Conservation (phyloP, 1,284 basidiomycete genomes). For the Puccinia hordei region DNA sequence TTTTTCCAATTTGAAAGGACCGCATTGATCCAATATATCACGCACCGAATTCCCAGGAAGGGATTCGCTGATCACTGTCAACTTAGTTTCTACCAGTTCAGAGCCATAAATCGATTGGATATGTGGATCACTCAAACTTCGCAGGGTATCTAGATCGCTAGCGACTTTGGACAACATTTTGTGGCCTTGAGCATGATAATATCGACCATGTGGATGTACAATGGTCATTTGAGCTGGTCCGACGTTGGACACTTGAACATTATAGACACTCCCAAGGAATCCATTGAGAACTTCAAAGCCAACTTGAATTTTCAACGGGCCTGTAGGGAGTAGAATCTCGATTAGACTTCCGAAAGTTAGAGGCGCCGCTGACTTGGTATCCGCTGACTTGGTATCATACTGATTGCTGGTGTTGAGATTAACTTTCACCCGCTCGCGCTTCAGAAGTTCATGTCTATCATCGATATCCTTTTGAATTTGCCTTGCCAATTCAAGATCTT, state of each 20-base stretch:
- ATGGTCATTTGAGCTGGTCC: constrained; percentile 17
- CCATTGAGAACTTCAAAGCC: constrained; percentile 36
- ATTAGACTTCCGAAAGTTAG: constrained; percentile 21
- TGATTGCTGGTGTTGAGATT: constrained; percentile 9
- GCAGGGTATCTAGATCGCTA: constrained; percentile 21
- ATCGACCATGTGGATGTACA: constrained; percentile 39
- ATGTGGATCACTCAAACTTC: constrained; percentile 18
- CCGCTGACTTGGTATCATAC: background rate
- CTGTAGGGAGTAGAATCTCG: constrained; percentile 2
- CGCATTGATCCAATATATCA: constrained; percentile 42
- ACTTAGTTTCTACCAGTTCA: constrained; percentile 23
- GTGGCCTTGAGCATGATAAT: constrained; percentile 26
- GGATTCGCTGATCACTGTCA: constrained; percentile 34
- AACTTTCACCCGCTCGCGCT: constrained; percentile 36
- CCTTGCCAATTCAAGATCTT: constrained; percentile 43
- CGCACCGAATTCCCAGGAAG: constrained; percentile 37
- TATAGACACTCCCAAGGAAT: constrained; percentile 18
- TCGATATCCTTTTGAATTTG: constrained; percentile 47
- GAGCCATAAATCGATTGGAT: constrained; percentile 43
- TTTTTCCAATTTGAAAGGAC: constrained; percentile 27
- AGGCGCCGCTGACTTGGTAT: background rate
- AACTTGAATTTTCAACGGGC: constrained; percentile 29
- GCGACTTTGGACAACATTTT: constrained; percentile 36
- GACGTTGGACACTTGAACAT: constrained; percentile 23
- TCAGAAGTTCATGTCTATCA: constrained; percentile 17